Evolutionary conservation across 1,284 basidiomycete species (phyloP), one percentile per base, ranked within the genome.

Genomic region (Kwoniella shivajii): DNA sequence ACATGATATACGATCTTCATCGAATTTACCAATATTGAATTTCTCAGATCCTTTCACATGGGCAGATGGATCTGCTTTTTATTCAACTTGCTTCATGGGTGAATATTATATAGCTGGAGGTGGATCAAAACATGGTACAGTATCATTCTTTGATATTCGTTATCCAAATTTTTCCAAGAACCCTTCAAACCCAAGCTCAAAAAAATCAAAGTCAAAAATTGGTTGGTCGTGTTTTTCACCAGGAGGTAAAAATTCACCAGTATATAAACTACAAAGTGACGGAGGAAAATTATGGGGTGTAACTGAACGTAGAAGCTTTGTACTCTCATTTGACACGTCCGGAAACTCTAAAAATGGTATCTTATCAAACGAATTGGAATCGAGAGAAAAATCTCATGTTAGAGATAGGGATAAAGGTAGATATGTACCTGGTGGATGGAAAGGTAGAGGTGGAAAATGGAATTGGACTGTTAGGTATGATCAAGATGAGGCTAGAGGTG

Each of bases 241-340:
- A 0, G 68, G 69, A 7, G 68, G 74, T 5, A 72, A 74, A 41
- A 72, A 75, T 3, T 70, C 66, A 3, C 78, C 78, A 0, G 74
- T 79, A 1, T 80, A 80, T 52, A 59, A 63, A 3, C 45, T 80
- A 4, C 56, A 60, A 38, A 70, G 66, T 1, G 78, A 78, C 34
- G 72, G 72, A 18, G 72, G 70, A 13, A 65, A 73, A n/a, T 50
- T 79, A 16, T 80, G 73, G 73, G 78, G 73, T 14, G 77, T 76
- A 0, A 76, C 72, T 22, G 74, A 78, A 49, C 58, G 54, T 14
- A 54, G 76, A 16, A 70, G 67, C 13, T 78, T 78, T 50, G 71
- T 75, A 10, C 49, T 77, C 9, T 68, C 75, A 1, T 78, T 75
- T 45, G 76, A 79, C 39, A 65, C 64, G 4, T 42, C 46, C 1